Evolutionary conservation across 2,329 filamentous ascomycete genomes (phyloP).

Genomic region (Penicillium sp.): DNA sequence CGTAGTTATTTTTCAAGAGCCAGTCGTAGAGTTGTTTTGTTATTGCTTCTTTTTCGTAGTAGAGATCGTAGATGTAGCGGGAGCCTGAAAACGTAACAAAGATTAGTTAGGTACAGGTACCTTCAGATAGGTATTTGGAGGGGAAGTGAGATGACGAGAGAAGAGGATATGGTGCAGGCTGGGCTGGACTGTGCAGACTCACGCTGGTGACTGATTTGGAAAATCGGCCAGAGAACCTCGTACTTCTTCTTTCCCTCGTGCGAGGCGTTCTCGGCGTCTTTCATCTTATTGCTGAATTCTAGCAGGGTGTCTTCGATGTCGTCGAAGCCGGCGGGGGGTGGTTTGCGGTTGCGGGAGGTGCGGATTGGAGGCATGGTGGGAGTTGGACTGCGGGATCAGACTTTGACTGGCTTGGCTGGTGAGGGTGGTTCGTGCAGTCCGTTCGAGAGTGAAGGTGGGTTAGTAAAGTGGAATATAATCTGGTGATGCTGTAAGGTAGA

Average conservation of each 20-base stretch:
- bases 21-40: constrained; percentile 91
- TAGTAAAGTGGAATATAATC: too few species aligned
- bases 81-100: constrained; percentile 60
- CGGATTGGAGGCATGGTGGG: constrained; percentile 64
- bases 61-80: constrained; percentile 95
- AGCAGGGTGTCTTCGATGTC: constrained; percentile 71
- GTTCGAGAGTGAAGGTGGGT: too few species aligned
- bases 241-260: constrained; percentile 80
- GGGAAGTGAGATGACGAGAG: too few species aligned
- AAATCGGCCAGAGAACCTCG: constrained; percentile 94
- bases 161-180: too few species aligned
- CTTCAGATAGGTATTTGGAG: too few species aligned
- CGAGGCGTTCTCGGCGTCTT: constrained; percentile 84
- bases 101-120: too few species aligned
- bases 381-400: neutral
- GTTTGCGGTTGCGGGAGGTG: constrained; percentile 63
- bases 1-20: constrained; percentile 94
- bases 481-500: neutral
- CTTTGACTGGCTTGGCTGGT: too few species aligned
- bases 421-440: too few species aligned
- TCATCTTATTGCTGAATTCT: constrained; percentile 71
- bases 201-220: constrained; percentile 94
- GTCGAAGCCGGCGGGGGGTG: constrained; percentile 69
- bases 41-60: constrained; percentile 97
- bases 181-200: constrained; percentile 30